A percentile compares a stretch with the other conserved stretches of the same genome.
Conservation (phyloP, 345 rosid species). For the Cardiospermum halicacabum region DNA sequence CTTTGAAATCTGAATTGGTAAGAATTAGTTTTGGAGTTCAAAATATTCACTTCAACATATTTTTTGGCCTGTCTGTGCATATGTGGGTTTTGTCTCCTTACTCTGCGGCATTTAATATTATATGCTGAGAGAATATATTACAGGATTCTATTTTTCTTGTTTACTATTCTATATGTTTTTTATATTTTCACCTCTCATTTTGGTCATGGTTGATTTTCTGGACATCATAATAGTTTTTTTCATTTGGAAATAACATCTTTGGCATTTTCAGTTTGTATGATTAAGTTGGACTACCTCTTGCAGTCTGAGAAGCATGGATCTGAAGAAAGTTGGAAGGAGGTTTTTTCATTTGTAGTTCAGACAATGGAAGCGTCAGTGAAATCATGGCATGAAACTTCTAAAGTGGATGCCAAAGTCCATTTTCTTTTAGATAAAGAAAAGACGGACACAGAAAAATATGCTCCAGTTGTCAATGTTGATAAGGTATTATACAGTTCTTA, state of each 20-base stretch:
- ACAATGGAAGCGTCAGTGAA: slow-evolving; percentile 81
- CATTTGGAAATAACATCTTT: slow-evolving; percentile 3
- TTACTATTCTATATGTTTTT: neutral
- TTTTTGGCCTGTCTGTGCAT: neutral
- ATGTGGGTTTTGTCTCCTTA: neutral
- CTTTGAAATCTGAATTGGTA: slow-evolving; percentile 69
- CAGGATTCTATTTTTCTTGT: neutral
- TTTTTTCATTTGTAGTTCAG: slow-evolving; percentile 63
- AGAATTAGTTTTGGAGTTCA: slow-evolving; percentile 16
- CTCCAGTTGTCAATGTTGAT: slow-evolving; percentile 81
- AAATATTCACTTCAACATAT: neutral
- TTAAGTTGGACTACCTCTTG: slow-evolving; percentile 21
- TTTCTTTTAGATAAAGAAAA: slow-evolving; percentile 78
- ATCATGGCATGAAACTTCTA: slow-evolving; percentile 78
- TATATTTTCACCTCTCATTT: neutral
- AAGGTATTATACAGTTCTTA: slow-evolving; percentile 42
- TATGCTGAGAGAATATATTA: neutral
- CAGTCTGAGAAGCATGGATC: slow-evolving; percentile 63
- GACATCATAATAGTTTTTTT: slow-evolving; percentile 4
- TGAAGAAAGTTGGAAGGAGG: slow-evolving; percentile 55
- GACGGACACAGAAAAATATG: slow-evolving; percentile 70
- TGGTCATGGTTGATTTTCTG: slow-evolving; percentile 11
- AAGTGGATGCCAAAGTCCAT: slow-evolving; percentile 72
- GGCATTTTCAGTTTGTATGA: neutral
- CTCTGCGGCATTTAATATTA: neutral